Evolutionary conservation across 768 basidiomycete species (phyloP), one percentile per base, ranked within the genome.

Genomic region (Obba rivulosa): DNA sequence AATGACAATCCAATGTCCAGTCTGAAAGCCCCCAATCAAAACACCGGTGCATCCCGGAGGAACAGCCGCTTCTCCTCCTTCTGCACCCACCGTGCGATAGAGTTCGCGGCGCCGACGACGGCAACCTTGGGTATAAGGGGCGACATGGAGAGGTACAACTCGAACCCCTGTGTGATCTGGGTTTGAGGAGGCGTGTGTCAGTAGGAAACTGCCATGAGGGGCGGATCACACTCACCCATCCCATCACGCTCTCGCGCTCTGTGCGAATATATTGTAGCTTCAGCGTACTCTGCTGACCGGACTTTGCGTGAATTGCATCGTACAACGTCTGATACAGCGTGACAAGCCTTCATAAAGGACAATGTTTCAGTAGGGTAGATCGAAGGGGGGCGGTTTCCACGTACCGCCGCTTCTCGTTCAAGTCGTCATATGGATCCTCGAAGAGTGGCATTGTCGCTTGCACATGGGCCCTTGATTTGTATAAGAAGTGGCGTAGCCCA

Each of bases 81-180:
- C 74, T 88, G 85, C 4, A 96, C 83, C 95, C 95, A 99, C 14
- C 84, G 73, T 18, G 84, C 83, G 21, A 97, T 86, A 1, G 84
- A 76, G 62, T 97, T 95, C 8, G 95, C 96, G 4, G 92, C 88
- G 11, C 83, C 80, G 13, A 97, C 83, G 1, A 81, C 84, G 0
- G 88, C 92, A 43, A 83, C 85, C 74, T 97, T 97, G 5, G 95
- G 90, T 45, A 97, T 62, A 41, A 78, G 74, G 9, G 91, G 88
- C 1, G 92, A 89, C 13, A 94, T 64, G 0, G 87, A 75, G 43
- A 95, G 67, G 62, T 96, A 98, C 14, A 98, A 68, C 64, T 98
- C 96, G 60, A 96, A 97, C 0, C 85, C 84, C 59, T 92, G 87
- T 0, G 94, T 96, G 50, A 94, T 86, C 94, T 98, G 60, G 21